Conservation (phyloP, 2,329 filamentous ascomycete genomes). For the Nothophaeocryptopus gaeumannii region DNA sequence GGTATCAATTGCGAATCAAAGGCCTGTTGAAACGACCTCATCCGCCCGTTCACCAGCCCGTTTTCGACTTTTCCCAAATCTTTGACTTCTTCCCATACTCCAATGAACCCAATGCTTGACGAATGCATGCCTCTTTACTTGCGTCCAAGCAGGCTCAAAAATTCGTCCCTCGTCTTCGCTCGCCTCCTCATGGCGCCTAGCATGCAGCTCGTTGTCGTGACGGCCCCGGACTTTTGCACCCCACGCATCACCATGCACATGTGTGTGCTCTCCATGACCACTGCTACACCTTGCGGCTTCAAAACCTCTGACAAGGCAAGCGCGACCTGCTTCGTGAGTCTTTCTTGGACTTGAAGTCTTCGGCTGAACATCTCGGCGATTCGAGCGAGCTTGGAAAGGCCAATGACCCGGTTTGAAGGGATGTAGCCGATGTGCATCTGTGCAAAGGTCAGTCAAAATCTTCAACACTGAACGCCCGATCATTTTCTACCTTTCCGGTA, state of each 20-base stretch:
- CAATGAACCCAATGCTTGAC: slow-evolving; percentile 7
- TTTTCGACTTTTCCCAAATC: no score
- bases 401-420: slow-evolving; percentile 83
- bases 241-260: slow-evolving; percentile 99
- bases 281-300: slow-evolving; percentile 89
- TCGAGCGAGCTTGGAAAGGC: slow-evolving; percentile 89
- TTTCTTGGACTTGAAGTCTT: slow-evolving; percentile 91
- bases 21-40: slow-evolving; percentile 33
- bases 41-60: slow-evolving; percentile 9
- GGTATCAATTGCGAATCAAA: slow-evolving; percentile 31
- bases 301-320: slow-evolving; percentile 90
- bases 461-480: neutral
- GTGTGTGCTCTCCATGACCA: slow-evolving; percentile 96
- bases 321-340: slow-evolving; percentile 92
- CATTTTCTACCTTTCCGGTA: slow-evolving; percentile 71
- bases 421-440: slow-evolving; percentile 99
- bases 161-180: slow-evolving; percentile 93
- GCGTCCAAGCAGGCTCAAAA: slow-evolving; percentile 65
- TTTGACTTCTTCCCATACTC: neutral
- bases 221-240: slow-evolving; percentile 85
- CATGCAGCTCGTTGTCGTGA: slow-evolving; percentile 94
- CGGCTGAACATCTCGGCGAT: slow-evolving; percentile 97
- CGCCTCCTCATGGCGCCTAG: slow-evolving; percentile 92
- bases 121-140: slow-evolving; percentile 3
- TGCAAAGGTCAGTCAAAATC: slow-evolving; percentile 2